Percentiles rank a stretch among this genome's conserved stretches.
These are phyloP conservation scores for Syzygium aqueum DNA, from an alignment of 345 rosid genomes.

Conservation along the genomic window DNA sequence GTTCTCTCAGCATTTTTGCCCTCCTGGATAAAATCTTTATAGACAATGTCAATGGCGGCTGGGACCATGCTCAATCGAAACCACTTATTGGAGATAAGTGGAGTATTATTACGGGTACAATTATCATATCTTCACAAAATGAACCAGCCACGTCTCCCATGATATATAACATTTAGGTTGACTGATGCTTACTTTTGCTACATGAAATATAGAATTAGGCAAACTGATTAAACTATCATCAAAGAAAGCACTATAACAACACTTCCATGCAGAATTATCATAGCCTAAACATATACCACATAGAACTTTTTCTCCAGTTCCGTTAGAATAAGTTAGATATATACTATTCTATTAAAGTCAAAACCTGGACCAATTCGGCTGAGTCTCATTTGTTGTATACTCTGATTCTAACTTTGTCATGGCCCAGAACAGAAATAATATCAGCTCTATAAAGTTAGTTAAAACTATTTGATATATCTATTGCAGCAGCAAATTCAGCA, in stretches of 20 bases:
- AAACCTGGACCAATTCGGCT: background rate
- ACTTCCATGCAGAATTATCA: background rate
- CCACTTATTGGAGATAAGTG: background rate
- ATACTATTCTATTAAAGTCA: background rate
- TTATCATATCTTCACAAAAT: background rate
- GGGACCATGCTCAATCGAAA: background rate
- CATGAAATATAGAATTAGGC: background rate
- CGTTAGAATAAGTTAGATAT: background rate
- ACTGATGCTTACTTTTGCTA: background rate
- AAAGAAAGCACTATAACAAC: background rate
- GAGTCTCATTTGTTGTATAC: background rate
- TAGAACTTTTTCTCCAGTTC: background rate
- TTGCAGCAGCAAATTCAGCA: background rate
- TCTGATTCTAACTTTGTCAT: background rate
- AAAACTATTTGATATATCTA: no score
- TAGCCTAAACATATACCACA: background rate
- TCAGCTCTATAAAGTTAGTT: background rate
- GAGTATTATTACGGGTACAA: background rate
- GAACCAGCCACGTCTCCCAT: background rate
- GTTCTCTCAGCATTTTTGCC: slow-evolving; percentile 70
- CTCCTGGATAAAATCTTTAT: slow-evolving; percentile 79
- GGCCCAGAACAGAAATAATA: background rate
- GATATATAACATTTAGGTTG: background rate
- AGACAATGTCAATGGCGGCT: background rate
- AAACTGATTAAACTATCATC: background rate